Conservation (phyloP, 305 asterid species). For the Fraxinus baroniana region DNA sequence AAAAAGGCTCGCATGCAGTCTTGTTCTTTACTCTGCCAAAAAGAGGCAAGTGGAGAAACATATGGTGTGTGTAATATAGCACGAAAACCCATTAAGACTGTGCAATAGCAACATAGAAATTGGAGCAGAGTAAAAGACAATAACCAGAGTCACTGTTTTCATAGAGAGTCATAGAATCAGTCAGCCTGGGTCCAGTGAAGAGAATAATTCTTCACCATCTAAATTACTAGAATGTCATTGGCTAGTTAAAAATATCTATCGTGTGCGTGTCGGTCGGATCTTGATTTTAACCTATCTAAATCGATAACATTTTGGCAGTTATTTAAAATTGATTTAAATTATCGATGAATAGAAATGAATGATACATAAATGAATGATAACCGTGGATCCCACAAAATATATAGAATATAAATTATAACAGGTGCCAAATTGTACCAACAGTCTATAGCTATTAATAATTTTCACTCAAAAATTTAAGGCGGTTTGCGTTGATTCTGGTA, state of each 20-base stretch:
- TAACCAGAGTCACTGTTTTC: conserved; percentile 5
- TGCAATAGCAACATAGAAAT: conserved; percentile 19
- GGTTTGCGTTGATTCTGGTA: background rate
- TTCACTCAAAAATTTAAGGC: background rate
- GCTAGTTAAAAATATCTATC: conserved; percentile 9
- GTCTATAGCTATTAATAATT: background rate
- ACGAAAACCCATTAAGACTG: conserved; percentile 9
- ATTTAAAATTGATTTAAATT: background rate
- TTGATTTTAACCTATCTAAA: background rate
- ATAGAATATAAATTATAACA: background rate
- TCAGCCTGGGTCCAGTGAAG: background rate
- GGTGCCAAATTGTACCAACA: background rate
- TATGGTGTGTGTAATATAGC: conserved; percentile 8
- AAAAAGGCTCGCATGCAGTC: conserved; percentile 17
- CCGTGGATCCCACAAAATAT: background rate
- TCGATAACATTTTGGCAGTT: background rate
- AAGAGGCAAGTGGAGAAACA: conserved; percentile 28
- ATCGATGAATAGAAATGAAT: no score
- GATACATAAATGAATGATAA: background rate
- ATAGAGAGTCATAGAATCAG: background rate
- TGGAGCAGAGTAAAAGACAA: conserved; percentile 16
- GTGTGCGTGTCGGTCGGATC: background rate
- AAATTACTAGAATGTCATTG: background rate
- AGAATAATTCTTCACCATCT: background rate
- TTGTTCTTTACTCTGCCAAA: conserved; percentile 12